Conservation (phyloP, 306 rosid genomes). For the Cucumis melo region DNA sequence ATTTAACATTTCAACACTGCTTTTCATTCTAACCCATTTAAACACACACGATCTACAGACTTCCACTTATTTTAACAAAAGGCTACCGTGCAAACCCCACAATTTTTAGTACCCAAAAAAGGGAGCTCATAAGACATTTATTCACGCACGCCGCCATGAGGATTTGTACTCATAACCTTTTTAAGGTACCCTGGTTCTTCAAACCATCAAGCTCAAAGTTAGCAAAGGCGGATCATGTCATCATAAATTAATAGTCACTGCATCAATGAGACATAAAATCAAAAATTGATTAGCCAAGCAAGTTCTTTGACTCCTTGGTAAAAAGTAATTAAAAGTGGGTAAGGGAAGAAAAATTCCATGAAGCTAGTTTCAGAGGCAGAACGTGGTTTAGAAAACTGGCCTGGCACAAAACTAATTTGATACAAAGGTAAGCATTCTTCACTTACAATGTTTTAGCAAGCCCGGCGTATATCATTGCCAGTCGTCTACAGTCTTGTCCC, state of each 20-base stretch:
- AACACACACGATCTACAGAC: background rate
- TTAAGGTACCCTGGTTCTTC: background rate
- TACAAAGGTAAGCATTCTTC: background rate
- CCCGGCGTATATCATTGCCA: background rate
- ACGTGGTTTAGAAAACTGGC: background rate
- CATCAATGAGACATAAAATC: background rate
- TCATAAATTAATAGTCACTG: background rate
- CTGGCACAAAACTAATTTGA: background rate
- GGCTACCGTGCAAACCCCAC: background rate
- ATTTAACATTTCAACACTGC: background rate
- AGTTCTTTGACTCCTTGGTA: background rate
- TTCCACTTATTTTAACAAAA: background rate
- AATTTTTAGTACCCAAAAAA: background rate
- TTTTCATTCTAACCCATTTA: background rate
- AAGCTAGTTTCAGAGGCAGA: background rate
- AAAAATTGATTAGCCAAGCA: background rate
- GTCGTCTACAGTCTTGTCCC: background rate
- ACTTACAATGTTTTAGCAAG: background rate
- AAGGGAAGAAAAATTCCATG: background rate
- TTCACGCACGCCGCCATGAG: background rate
- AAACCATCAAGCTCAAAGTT: background rate
- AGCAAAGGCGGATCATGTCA: background rate
- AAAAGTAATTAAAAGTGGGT: background rate
- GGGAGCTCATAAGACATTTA: background rate
- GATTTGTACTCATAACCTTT: background rate